Percentiles rank a stretch among this genome's conserved stretches.
Conservation (phyloP, 2,329 filamentous ascomycete species). For the Pleurostoma richardsiae region DNA sequence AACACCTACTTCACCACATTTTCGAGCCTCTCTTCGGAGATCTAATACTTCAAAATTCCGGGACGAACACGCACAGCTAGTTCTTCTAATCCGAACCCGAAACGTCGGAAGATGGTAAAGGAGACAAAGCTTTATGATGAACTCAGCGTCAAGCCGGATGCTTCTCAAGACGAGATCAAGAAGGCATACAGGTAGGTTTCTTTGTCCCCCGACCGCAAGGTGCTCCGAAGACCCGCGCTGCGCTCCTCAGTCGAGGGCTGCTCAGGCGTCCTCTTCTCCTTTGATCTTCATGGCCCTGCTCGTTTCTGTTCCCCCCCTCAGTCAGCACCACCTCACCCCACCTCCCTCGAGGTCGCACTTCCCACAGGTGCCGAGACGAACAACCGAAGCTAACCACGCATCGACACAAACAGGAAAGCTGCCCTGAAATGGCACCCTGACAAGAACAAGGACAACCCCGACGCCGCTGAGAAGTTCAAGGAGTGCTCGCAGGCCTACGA, state of each 20-base stretch:
- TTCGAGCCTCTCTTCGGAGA: no score
- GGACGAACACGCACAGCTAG: no score
- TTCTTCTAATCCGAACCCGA: no score
- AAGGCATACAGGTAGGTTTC: constrained; percentile 78
- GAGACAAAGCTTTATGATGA: constrained; percentile 95
- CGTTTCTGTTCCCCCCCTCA: no score
- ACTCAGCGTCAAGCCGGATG: constrained; percentile 71
- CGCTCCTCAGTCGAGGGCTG: no score
- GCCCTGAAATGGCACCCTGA: constrained; percentile 93
- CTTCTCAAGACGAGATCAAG: constrained; percentile 91
- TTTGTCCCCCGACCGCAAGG: not conserved
- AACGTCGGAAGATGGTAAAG: constrained; percentile 63
- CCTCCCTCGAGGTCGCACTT: no score
- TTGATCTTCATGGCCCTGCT: constrained; percentile 2
- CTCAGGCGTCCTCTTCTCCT: not conserved
- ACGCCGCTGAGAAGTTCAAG: constrained; percentile 91
- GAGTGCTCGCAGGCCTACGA: constrained; percentile 97
- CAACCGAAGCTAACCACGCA: constrained; percentile 25
- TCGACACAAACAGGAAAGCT: constrained; percentile 56
- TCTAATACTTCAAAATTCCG: no score
- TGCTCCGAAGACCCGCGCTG: no score
- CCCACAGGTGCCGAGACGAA: not conserved
- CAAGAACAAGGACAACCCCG: constrained; percentile 91
- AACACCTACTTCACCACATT: no score
- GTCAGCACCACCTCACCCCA: no score